Evolutionary conservation across 176 grass and related monocot species (phyloP), one percentile per base, ranked within the genome.

Genomic region (Juncus effusus): DNA sequence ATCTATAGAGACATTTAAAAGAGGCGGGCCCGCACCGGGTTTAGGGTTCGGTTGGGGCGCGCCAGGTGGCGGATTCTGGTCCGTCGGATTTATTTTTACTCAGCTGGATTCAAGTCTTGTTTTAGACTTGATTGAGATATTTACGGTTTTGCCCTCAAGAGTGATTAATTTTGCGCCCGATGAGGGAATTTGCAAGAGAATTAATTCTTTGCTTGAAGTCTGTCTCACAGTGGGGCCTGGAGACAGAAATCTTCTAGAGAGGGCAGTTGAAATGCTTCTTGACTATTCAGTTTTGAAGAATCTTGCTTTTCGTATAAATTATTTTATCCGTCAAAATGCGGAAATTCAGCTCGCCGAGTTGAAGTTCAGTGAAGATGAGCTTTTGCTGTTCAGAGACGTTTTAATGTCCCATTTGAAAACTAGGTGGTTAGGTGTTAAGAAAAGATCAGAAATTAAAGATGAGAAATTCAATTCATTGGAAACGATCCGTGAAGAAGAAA

Each of bases 41-140:
- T 72, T 93, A 73, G 94, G 94, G 70, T 99, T 92, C 84, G 94
- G 94, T 38, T 99, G 94, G 94, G 94, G 85, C 54, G 80, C 64
- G 14, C 74, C 55, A 45, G 83, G 85, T 54, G 88, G 94, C 72
- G 94, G 88, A 7, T 84, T 93, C 75, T 99, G 94, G 94, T 99
- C 94, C 74, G 62, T 76, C 11, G 86, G 86, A 66, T 88, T 41
- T 55, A 16, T 99, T 54, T 64, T 92, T 53, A 74, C 75, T 63
- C 88, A 86, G 67, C 49, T 76, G 61, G 94, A 99, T 82, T 82
- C 85, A 63, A 75, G 81, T 38, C 77, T 99, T 63, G 16, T 87
- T 45, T 70, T 99, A 63, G 81, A 84, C 59, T 80, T 99, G 60
- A 69, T 89, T 56, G 80, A 82, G 66, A 76, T 55, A n/a, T 80